A percentile compares a stretch with the other conserved stretches of the same genome.
These are phyloP conservation scores for Candida morakotiae DNA, from an alignment of 805 yeast species.

Conservation along the genomic window DNA sequence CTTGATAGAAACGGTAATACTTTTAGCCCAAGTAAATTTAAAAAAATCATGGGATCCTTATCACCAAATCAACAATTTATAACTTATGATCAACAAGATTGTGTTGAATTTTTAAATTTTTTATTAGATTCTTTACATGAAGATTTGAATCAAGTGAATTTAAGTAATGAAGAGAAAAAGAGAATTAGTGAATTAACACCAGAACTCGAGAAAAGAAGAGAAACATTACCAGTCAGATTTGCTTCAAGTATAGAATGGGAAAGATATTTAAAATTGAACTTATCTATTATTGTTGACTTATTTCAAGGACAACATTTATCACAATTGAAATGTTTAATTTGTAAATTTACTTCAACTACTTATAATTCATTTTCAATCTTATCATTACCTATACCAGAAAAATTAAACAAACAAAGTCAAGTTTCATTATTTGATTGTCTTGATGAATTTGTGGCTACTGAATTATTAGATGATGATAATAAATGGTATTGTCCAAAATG, in stretches of 20 bases:
- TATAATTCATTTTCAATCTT: slow-evolving; percentile 78
- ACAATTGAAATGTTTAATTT: slow-evolving; percentile 67
- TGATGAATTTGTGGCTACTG: slow-evolving; percentile 71
- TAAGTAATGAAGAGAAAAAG: slow-evolving; percentile 26
- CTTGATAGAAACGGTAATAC: slow-evolving; percentile 42
- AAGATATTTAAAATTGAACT: slow-evolving; percentile 71
- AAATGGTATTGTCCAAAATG: slow-evolving; percentile 85
- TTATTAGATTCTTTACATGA: slow-evolving; percentile 76
- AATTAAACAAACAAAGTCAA: slow-evolving; percentile 19
- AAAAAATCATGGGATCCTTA: slow-evolving; percentile 61
- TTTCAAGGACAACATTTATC: slow-evolving; percentile 89
- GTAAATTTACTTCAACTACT: slow-evolving; percentile 77
- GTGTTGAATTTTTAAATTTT: slow-evolving; percentile 76
- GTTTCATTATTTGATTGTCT: slow-evolving; percentile 60
- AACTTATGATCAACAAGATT: slow-evolving; percentile 76
- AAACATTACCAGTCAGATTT: slow-evolving; percentile 65
- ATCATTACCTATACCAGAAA: slow-evolving; percentile 72
- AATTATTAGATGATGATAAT: slow-evolving; percentile 70
- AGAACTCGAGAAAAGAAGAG: slow-evolving; percentile 71
- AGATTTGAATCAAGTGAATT: slow-evolving; percentile 62
- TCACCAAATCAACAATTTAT: slow-evolving; percentile 57
- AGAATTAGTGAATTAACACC: slow-evolving; percentile 43
- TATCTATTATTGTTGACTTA: slow-evolving; percentile 72
- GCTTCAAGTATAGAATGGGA: slow-evolving; percentile 94
- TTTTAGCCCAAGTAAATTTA: slow-evolving; percentile 62